These are phyloP conservation scores for Syncephalastrum contaminatum DNA, from an alignment of 371 early-diverging fungal genomes.

Conservation along the genomic window DNA sequence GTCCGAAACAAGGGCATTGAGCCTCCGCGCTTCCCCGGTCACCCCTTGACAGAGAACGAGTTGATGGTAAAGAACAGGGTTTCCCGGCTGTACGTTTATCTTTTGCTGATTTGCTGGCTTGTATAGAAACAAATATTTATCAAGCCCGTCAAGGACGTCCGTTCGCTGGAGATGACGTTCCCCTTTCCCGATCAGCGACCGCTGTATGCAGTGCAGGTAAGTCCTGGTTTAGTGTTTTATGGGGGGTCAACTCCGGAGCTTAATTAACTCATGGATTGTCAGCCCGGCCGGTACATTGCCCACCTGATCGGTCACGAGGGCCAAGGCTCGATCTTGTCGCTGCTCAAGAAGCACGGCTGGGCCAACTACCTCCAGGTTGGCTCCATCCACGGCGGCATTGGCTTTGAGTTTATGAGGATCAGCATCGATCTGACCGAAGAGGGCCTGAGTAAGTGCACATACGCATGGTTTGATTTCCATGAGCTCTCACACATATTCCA, in stretches of 20 bases:
- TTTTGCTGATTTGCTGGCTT: not conserved
- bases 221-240: not conserved
- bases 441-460: slow-evolving; percentile 67
- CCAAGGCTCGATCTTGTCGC: slow-evolving; percentile 82
- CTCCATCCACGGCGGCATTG: slow-evolving; percentile 61
- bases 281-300: slow-evolving; percentile 74
- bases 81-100: not conserved
- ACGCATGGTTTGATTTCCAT: not conserved
- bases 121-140: slow-evolving; percentile 67
- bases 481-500: not conserved
- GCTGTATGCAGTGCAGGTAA: slow-evolving; percentile 56
- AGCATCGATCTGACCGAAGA: slow-evolving; percentile 79
- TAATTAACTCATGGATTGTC: slow-evolving; percentile 6
- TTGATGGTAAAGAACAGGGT: slow-evolving; percentile 49
- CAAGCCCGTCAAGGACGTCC: slow-evolving; percentile 83
- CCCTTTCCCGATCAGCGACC: slow-evolving; percentile 81
- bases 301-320: slow-evolving; percentile 86
- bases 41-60: slow-evolving; percentile 77
- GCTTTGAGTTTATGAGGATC: slow-evolving; percentile 83
- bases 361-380: slow-evolving; percentile 78
- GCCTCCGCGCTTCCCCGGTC: slow-evolving; percentile 66
- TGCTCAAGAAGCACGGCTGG: slow-evolving; percentile 87
- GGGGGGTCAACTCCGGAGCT: not conserved
- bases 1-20: slow-evolving; percentile 72
- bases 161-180: slow-evolving; percentile 77